Evolutionary conservation across 208 protist species (phyloP), one percentile per base, ranked within the genome.

Genomic region (Wallacemonas sp.): DNA sequence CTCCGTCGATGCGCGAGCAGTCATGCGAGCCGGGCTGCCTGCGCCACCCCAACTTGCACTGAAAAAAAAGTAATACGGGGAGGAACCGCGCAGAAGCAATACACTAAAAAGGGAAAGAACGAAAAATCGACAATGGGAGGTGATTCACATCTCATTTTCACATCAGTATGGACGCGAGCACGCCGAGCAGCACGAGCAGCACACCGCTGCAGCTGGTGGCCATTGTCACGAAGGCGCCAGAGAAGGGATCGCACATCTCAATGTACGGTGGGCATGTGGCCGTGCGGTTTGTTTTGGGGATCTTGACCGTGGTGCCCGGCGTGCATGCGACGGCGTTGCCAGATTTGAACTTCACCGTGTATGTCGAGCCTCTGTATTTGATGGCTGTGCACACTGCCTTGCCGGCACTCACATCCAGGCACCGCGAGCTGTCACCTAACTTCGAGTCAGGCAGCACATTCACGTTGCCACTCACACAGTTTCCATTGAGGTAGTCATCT

Each of bases 211-310:
- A 48, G 20, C 42, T 36, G 39, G 32, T 74, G 48, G 61, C 62
- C 48, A 28, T 33, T 59, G 26, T 67, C 68, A 18, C 42, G 18
- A 41, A 61, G 57, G 42, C 42, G 42, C 42, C 20, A 23, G 7
- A 22, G 5, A 3, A 18, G 11, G 5, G 3, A 18, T 54, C 46
- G 71, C 83, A 89, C 61, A 89, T 70, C 16, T 82, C 72, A 2
- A 55, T 29, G 33, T 75, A 77, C 20, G 68, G 68, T 0, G 77
- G 76, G 38, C 84, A 89, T 20, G 38, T 38, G 38, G 86, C 69
- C 3, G 12, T n/a, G 12, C 84, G 77, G n/a, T 55, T 78, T 2
- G 22, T 29, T n/a, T 33, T 18, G 20, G 61, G 42, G 2, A 62
- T 61, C 10, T 26, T 12, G 8, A 73, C 48, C 12, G 7, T 54